Percentiles rank a stretch among this genome's conserved stretches.
These are phyloP conservation scores for Penicillium desertorum DNA, from an alignment of 495 filamentous ascomycete species.

Conservation along the genomic window DNA sequence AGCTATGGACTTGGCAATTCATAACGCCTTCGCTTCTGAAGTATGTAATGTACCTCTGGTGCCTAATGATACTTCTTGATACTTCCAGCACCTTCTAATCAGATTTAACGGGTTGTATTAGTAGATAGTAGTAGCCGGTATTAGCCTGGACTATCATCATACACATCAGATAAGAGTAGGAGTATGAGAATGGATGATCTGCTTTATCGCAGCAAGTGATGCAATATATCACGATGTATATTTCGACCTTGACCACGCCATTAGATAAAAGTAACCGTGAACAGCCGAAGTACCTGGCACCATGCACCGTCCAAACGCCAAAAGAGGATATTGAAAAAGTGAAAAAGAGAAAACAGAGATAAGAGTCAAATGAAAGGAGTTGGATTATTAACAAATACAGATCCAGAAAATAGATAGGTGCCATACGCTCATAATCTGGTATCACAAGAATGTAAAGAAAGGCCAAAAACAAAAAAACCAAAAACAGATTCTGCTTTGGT, in stretches of 20 bases:
- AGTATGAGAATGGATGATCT: background rate
- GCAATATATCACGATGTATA: background rate
- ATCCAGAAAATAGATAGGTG: conserved; percentile 31
- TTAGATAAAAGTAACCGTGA: background rate
- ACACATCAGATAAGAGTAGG: background rate
- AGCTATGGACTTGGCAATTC: no score
- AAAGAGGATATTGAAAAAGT: background rate
- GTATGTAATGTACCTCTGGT: background rate
- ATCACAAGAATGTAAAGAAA: conserved; percentile 30
- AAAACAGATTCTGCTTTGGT: conserved; percentile 2
- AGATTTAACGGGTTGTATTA: background rate
- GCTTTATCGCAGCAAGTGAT: background rate
- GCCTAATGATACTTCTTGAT: background rate
- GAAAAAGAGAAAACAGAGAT: conserved; percentile 4
- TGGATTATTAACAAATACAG: conserved; percentile 38
- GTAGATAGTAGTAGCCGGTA: background rate
- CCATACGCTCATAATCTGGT: conserved; percentile 42
- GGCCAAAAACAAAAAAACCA: background rate
- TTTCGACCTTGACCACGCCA: background rate
- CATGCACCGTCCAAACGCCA: background rate
- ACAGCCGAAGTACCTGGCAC: background rate
- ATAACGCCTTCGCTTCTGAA: no score
- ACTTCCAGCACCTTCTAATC: background rate
- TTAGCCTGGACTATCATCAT: background rate
- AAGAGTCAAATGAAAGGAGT: conserved; percentile 15